Percentiles rank a stretch among this genome's conserved stretches.
Conservation (phyloP, 345 rosid species). For the Boechera retrofracta region DNA sequence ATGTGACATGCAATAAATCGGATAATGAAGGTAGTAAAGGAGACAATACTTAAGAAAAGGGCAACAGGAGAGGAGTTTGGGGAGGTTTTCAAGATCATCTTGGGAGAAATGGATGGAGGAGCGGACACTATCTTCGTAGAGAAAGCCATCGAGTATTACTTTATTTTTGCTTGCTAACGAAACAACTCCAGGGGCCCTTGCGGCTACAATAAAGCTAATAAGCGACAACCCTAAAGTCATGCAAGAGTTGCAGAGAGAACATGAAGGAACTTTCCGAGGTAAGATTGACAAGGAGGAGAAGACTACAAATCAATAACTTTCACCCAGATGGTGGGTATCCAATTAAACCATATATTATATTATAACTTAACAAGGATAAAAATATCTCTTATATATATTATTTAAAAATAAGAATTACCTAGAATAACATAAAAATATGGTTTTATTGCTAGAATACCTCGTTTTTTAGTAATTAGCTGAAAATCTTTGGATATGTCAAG, state of each 20-base stretch:
- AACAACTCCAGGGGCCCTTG: constrained; percentile 27
- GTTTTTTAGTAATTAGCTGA: too few relatives aligned
- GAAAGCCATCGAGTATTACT: constrained; percentile 17
- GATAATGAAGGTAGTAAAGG: constrained; percentile 20
- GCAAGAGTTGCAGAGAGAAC: constrained; percentile 58
- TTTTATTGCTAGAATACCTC: too few relatives aligned
- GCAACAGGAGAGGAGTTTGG: constrained; percentile 30
- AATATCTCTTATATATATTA: too few relatives aligned
- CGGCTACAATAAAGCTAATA: constrained; percentile 28
- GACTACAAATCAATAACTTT: constrained; percentile 76
- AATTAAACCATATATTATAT: too few relatives aligned
- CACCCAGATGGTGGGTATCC: constrained; percentile 51
- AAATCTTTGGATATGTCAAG: too few relatives aligned
- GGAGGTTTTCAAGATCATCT: constrained; percentile 24
- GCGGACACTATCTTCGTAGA: neutral
- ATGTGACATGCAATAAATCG: constrained; percentile 24
- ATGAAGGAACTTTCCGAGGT: constrained; percentile 23
- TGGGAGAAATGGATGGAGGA: constrained; percentile 24
- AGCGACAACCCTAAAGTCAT: constrained; percentile 18
- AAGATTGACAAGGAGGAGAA: constrained; percentile 38
- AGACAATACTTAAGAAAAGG: constrained; percentile 14
- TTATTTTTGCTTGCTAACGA: constrained; percentile 33
- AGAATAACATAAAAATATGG: too few relatives aligned
- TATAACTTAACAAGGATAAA: too few relatives aligned
- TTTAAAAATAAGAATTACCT: too few relatives aligned